These are phyloP conservation scores for Scheffersomyces insectosa DNA, from an alignment of 1,139 yeast species.

Conservation along the genomic window DNA sequence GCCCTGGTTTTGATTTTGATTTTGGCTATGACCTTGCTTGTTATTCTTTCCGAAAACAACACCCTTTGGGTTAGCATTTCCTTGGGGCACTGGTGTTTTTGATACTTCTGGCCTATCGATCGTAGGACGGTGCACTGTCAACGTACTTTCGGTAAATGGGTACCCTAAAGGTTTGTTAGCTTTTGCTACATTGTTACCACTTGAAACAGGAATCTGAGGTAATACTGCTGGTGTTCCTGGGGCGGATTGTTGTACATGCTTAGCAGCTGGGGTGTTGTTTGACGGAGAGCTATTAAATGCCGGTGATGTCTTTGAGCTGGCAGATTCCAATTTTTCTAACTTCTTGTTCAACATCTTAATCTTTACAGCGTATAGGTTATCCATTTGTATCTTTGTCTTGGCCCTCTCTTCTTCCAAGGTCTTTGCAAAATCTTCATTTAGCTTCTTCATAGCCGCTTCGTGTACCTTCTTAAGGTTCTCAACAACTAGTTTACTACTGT, in stretches of 20 bases:
- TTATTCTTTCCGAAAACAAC: not conserved
- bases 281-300: conserved; percentile 2
- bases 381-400: conserved; percentile 32
- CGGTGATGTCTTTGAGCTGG: not conserved
- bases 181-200: too few species aligned
- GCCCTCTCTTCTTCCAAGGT: conserved; percentile 34
- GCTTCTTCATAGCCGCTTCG: conserved; percentile 22
- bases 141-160: conserved; percentile 31
- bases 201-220: not conserved
- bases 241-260: not conserved
- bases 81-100: not conserved
- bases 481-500: not conserved
- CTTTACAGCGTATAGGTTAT: conserved; percentile 43
- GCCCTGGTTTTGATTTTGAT: not conserved
- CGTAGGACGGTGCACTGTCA: conserved; percentile 33
- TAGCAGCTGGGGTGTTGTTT: not conserved
- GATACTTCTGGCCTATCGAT: conserved; percentile 12
- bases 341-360: conserved; percentile 46
- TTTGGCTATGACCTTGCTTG: not conserved
- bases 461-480: conserved; percentile 11
- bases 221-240: conserved; percentile 1
- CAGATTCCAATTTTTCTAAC: conserved; percentile 34
- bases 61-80: not conserved
- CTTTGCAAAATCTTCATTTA: conserved; percentile 29
- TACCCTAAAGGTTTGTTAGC: conserved; percentile 16